Conservation (phyloP, 192 early-diverging fungal genomes). For the Coemansia aciculifera region DNA sequence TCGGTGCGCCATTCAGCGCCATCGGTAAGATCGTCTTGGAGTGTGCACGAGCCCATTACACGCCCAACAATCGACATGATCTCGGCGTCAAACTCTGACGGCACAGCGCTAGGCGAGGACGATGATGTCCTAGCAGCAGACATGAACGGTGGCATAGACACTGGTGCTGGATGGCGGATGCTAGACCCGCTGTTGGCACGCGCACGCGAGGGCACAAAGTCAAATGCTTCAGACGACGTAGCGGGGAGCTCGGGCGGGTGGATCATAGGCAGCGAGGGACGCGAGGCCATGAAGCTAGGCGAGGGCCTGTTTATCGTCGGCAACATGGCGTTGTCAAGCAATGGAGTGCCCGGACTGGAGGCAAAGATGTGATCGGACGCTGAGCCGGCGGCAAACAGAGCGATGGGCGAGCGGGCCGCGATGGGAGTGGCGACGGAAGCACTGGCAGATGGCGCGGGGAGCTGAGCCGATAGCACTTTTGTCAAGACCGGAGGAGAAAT, state of each 20-base stretch:
- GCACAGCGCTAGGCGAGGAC: slow-evolving; percentile 12
- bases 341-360: slow-evolving; percentile 5
- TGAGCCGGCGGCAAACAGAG: not conserved
- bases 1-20: slow-evolving; percentile 48
- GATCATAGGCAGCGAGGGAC: slow-evolving; percentile 28
- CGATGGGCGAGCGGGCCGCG: not conserved
- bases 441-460: not conserved
- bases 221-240: not conserved
- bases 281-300: slow-evolving; percentile 19
- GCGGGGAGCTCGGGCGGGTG: slow-evolving; percentile 8
- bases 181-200: slow-evolving; percentile 45
- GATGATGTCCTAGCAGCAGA: slow-evolving; percentile 1
- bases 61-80: slow-evolving; percentile 48
- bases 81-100: slow-evolving; percentile 49
- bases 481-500: not conserved
- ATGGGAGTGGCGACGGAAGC: not conserved
- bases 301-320: slow-evolving; percentile 16
- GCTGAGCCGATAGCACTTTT: not conserved
- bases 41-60: slow-evolving; percentile 43
- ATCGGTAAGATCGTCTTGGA: slow-evolving; percentile 40
- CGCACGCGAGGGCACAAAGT: slow-evolving; percentile 19
- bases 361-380: not conserved
- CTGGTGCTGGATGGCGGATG: slow-evolving; percentile 11
- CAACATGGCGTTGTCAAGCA: slow-evolving; percentile 26
- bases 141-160: not conserved